Percentiles rank a stretch among this genome's conserved stretches.
Evolutionary conservation across 192 early-diverging fungal species (phyloP).

Genomic region (Funneliformis mosseae): DNA sequence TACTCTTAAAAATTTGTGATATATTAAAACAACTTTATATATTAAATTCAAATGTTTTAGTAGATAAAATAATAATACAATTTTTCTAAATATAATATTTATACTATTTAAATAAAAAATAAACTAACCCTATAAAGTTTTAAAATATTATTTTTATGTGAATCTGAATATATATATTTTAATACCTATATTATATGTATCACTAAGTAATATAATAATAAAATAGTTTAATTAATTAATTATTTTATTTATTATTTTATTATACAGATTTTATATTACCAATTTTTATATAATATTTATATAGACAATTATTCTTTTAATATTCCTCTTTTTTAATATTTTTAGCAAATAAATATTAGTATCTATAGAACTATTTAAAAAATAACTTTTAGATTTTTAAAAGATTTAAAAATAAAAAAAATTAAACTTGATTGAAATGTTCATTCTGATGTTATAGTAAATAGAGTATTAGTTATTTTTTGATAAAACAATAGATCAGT

Average conservation of each 20-base stretch:
- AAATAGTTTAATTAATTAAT: too few relatives aligned
- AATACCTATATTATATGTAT: neutral
- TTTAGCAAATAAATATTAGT: neutral
- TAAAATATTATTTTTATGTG: neutral
- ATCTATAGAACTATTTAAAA: neutral
- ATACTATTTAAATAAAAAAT: too few relatives aligned
- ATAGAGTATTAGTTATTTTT: slow-evolving; percentile 7
- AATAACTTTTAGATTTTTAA: neutral
- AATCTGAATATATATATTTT: neutral
- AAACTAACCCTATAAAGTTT: too few relatives aligned
- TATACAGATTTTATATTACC: neutral
- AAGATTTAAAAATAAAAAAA: neutral
- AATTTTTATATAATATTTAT: too few relatives aligned
- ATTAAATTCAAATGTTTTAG: too few relatives aligned
- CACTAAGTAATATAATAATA: neutral
- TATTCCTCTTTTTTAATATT: neutral
- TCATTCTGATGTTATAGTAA: neutral
- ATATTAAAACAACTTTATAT: too few relatives aligned
- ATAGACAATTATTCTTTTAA: neutral
- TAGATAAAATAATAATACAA: too few relatives aligned
- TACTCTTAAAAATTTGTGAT: too few relatives aligned
- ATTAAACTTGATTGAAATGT: neutral
- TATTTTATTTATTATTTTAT: neutral
- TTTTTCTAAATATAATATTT: too few relatives aligned
- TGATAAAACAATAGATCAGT: neutral